Base-by-base conservation (phyloP, 331 rosid genomes). In the Acacia pycnantha region DNA sequence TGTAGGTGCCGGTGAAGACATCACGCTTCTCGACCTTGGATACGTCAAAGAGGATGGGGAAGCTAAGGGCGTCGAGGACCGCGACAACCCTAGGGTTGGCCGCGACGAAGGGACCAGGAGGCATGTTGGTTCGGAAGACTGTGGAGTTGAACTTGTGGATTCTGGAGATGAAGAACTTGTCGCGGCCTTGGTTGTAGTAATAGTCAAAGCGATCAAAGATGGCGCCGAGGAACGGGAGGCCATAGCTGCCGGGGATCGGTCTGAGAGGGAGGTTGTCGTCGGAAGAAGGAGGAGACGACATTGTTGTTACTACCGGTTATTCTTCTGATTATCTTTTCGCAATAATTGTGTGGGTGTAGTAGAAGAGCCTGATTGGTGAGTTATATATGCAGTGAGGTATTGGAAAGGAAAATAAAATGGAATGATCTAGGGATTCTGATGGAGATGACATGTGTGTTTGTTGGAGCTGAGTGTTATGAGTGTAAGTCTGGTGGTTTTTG, bases 1-100 rank as follows among this genome's bases (percentile, higher is more conserved):
- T 92, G 91, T 76, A 94, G 5, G 98, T 92, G 26, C 97, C 97
- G 53, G 87, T 91, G 40, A 94, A 84, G 48, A 92, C 79, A 73
- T 92, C 44, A 1, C 80, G 81, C 47, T 91, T 94, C 21, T 86
- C 84, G 16, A 94, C 93, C 29, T 85, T 94, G 12, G 71, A 0
- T 21, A 31, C 88, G 87, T 94, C 91, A 29, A 94, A 90, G 62
- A 94, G 93, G 33, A 90, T 56, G 0, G 91, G 94, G 48, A 94
- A 94, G 19, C 88, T 88, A 1, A 70, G 9, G 7, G 87, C 94
- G 61, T 94, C 97, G 8, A 94, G 75, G 1, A 94, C 79, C 15
- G 83, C 85, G 0, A 94, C 2, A 76, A 92, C 98, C 27, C 82
- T 78, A 0, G 97, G 83, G 53, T 89, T 68, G 11, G 78, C 64